These are phyloP conservation scores for Epichloe sibirici DNA, from an alignment of 2,329 filamentous ascomycete species.

Conservation along the genomic window DNA sequence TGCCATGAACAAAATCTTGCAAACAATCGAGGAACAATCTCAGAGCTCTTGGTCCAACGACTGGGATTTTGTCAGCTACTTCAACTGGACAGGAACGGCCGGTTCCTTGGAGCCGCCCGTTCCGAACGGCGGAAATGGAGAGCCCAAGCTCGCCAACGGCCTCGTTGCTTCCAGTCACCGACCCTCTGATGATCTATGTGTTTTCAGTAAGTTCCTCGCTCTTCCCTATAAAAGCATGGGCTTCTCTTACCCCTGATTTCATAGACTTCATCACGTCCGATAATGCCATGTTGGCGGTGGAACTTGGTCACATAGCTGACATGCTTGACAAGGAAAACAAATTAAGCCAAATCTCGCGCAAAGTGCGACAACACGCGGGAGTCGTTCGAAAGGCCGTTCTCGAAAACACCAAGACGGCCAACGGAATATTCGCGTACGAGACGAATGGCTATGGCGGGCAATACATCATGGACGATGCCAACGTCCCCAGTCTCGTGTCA, in stretches of 20 bases:
- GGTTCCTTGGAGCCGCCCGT: conserved; percentile 25
- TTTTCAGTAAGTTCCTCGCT: conserved; percentile 31
- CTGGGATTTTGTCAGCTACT: conserved; percentile 17
- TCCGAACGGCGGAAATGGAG: conserved; percentile 59
- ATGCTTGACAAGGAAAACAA: conserved; percentile 57
- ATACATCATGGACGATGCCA: conserved; percentile 61
- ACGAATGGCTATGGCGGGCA: conserved; percentile 60
- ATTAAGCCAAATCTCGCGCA: conserved; percentile 49
- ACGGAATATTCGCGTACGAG: conserved; percentile 64
- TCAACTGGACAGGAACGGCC: conserved; percentile 17
- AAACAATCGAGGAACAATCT: conserved; percentile 14
- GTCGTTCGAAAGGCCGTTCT: conserved; percentile 58
- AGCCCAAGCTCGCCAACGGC: conserved; percentile 64
- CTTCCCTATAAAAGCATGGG: neutral
- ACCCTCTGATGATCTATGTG: conserved; percentile 73
- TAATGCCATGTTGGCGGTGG: conserved; percentile 28
- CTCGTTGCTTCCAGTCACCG: conserved; percentile 71
- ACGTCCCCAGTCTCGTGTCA: conserved; percentile 54
- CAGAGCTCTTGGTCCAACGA: conserved; percentile 14
- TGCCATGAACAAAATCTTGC: conserved; percentile 30
- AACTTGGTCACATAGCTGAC: conserved; percentile 45
- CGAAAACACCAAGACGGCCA: conserved; percentile 30
- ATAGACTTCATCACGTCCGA: conserved; percentile 33
- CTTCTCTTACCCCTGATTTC: neutral
- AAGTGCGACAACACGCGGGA: conserved; percentile 27